Percentiles rank a stretch among this genome's conserved stretches.
phyloP scores from a whole-genome alignment of 768 basidiomycete genomes.

The Lentinus tigrinus region DNA sequence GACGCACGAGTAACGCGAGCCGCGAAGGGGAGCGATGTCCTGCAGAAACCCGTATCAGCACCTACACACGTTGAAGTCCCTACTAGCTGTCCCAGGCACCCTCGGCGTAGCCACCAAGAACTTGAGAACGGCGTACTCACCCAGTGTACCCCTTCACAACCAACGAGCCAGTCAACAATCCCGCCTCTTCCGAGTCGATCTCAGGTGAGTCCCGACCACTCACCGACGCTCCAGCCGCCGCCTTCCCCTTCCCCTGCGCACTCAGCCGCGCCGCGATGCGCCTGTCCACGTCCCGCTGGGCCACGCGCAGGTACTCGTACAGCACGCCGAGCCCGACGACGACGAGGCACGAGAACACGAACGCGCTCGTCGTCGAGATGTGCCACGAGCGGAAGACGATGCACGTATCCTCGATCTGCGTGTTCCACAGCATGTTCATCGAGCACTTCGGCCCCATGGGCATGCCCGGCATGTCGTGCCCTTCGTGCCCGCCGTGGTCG shows the following conservation, averaged over 20 bases:
- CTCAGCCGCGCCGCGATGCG: slow-evolving; percentile 51
- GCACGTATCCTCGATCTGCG: slow-evolving; percentile 76
- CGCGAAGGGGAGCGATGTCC: slow-evolving; percentile 48
- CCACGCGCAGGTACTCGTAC: slow-evolving; percentile 76
- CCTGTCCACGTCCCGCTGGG: slow-evolving; percentile 58
- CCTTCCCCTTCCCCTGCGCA: slow-evolving; percentile 48
- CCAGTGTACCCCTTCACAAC: slow-evolving; percentile 37
- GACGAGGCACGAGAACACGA: slow-evolving; percentile 62
- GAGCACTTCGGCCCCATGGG: slow-evolving; percentile 52
- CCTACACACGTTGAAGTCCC: neutral
- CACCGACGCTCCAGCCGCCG: slow-evolving; percentile 27
- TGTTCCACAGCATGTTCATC: slow-evolving; percentile 90
- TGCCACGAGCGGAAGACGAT: slow-evolving; percentile 82
- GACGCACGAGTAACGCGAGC: slow-evolving; percentile 59
- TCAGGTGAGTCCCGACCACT: slow-evolving; percentile 44
- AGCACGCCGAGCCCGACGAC: slow-evolving; percentile 69
- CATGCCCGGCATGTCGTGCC: slow-evolving; percentile 36
- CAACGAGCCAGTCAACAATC: slow-evolving; percentile 48
- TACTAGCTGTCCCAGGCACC: neutral
- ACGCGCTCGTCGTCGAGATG: slow-evolving; percentile 52
- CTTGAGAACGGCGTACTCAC: slow-evolving; percentile 37
- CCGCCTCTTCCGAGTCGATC: slow-evolving; percentile 50
- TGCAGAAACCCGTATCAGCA: slow-evolving; percentile 23
- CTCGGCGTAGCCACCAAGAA: too few relatives aligned
- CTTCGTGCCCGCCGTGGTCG: slow-evolving; percentile 46